phyloP scores from a whole-genome alignment of 1,284 basidiomycete species.

The Ceratobasidium sp. region DNA sequence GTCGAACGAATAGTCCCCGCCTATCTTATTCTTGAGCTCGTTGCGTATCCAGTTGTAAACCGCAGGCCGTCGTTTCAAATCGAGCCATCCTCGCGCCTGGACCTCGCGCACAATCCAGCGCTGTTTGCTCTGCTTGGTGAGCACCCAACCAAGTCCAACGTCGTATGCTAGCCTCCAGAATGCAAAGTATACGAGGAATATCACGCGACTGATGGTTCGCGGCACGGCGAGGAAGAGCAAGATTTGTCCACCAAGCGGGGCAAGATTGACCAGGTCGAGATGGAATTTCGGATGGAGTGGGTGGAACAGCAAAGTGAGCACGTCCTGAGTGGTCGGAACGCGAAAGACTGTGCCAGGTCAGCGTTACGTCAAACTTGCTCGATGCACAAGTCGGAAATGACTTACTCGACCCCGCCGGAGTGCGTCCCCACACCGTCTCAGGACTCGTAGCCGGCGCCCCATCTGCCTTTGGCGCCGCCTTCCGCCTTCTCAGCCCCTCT shows the following conservation, averaged over 20 bases:
- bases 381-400: neutral
- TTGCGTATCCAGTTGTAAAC: slow-evolving; percentile 85
- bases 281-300: slow-evolving; percentile 92
- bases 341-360: slow-evolving; percentile 77
- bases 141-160: slow-evolving; percentile 91
- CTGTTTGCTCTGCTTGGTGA: slow-evolving; percentile 94
- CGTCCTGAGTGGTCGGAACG: slow-evolving; percentile 96
- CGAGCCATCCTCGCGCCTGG: slow-evolving; percentile 87
- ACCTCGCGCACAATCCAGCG: slow-evolving; percentile 92
- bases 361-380: slow-evolving; percentile 1
- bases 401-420: slow-evolving; percentile 32
- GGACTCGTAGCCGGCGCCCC: neutral
- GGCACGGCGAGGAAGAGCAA: slow-evolving; percentile 79
- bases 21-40: slow-evolving; percentile 94
- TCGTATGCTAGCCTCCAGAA: slow-evolving; percentile 97
- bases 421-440: slow-evolving; percentile 35
- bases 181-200: slow-evolving; percentile 90
- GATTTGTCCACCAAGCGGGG: slow-evolving; percentile 82
- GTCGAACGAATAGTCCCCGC: slow-evolving; percentile 92
- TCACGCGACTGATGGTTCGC: slow-evolving; percentile 66
- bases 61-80: slow-evolving; percentile 73
- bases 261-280: slow-evolving; percentile 88
- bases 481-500: slow-evolving; percentile 16
- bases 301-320: slow-evolving; percentile 90
- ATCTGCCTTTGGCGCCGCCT: slow-evolving; percentile 10